Conservation (phyloP, 1,139 yeast species). For the Debaryomyces fabryi region DNA sequence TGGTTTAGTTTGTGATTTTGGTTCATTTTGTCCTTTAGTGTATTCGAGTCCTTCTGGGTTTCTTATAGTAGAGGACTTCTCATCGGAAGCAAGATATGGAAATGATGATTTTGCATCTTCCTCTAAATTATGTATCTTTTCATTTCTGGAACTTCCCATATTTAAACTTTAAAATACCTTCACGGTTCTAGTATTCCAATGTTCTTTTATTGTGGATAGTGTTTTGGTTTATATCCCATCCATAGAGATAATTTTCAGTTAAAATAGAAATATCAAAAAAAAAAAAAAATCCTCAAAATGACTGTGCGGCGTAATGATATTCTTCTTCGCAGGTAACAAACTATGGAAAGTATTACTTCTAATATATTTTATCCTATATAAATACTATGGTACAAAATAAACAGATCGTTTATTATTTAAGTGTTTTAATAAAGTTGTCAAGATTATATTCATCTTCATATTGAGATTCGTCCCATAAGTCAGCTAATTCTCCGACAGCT, state of each 20-base stretch:
- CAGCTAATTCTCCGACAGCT: slow-evolving; percentile 87
- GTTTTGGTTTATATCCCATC: not conserved
- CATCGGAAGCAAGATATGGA: slow-evolving; percentile 73
- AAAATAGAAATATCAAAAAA: not conserved
- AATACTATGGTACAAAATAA: slow-evolving; percentile 7
- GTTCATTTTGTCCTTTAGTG: slow-evolving; percentile 9
- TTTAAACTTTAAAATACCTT: not conserved
- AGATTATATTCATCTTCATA: slow-evolving; percentile 95
- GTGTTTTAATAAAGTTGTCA: slow-evolving; percentile 86
- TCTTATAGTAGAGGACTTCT: slow-evolving; percentile 54
- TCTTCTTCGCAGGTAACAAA: not conserved
- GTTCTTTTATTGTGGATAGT: not conserved
- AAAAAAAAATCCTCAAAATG: slow-evolving; percentile 3
- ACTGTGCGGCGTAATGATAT: not conserved
- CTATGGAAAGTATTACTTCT: not conserved
- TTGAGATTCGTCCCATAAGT: slow-evolving; percentile 94
- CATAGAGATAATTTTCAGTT: slow-evolving; percentile 1
- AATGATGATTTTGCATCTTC: slow-evolving; percentile 60
- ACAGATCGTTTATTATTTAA: slow-evolving; percentile 32
- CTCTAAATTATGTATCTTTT: slow-evolving; percentile 29
- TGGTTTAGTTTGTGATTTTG: slow-evolving; percentile 53
- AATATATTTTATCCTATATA: not conserved
- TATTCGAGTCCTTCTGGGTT: slow-evolving; percentile 24
- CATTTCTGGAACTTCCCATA: slow-evolving; percentile 6
- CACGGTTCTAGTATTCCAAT: not conserved